Evolutionary conservation across 768 basidiomycete species (phyloP).

Genomic region (Tephrocybe sp.): DNA sequence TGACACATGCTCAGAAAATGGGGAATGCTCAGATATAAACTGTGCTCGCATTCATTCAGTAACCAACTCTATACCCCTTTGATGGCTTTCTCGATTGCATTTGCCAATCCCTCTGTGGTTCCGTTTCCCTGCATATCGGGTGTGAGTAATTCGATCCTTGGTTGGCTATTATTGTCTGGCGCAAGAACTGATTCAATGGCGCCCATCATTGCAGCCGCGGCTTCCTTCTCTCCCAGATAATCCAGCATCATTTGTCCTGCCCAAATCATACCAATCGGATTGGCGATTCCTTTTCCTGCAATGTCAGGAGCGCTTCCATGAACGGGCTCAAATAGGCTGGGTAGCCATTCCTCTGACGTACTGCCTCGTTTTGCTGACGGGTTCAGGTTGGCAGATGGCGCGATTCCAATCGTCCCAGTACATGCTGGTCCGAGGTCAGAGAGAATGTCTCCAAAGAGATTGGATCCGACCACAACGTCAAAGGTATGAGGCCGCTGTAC

Average conservation of each 20-base stretch:
- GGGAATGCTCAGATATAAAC: too few species aligned
- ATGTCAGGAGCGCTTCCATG: slow-evolving; percentile 61
- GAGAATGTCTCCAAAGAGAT: slow-evolving; percentile 54
- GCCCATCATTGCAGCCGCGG: slow-evolving; percentile 35
- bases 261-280: slow-evolving; percentile 57
- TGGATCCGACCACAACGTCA: slow-evolving; percentile 55
- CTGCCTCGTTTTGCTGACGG: slow-evolving; percentile 28
- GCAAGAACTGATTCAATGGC: slow-evolving; percentile 38
- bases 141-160: slow-evolving; percentile 26
- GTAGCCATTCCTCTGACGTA: slow-evolving; percentile 38
- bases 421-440: slow-evolving; percentile 55
- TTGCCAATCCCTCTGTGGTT: slow-evolving; percentile 33
- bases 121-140: slow-evolving; percentile 38
- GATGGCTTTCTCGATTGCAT: slow-evolving; percentile 29
- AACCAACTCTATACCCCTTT: neutral
- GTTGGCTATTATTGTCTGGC: slow-evolving; percentile 24
- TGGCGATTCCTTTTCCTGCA: slow-evolving; percentile 50
- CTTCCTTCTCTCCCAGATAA: slow-evolving; percentile 37
- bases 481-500: slow-evolving; percentile 50
- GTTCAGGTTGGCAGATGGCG: slow-evolving; percentile 52
- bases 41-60: neutral
- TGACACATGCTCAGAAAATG: too few species aligned
- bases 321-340: slow-evolving; percentile 53
- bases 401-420: slow-evolving; percentile 55
- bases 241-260: slow-evolving; percentile 55